phyloP scores from a whole-genome alignment of 2,329 filamentous ascomycete species.

The Fusarium fujikuroi region DNA sequence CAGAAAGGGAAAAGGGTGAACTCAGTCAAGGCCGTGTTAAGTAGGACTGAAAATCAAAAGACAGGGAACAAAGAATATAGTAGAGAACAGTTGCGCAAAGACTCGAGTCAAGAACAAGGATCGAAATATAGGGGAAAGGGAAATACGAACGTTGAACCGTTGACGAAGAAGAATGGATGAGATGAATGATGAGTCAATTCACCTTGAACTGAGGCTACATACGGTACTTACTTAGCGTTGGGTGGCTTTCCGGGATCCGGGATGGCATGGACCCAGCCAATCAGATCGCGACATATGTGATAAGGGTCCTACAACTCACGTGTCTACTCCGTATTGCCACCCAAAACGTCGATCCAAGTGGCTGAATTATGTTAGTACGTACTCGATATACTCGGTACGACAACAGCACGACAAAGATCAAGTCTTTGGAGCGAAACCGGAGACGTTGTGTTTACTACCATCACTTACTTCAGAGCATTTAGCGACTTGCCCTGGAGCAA shows the following conservation, averaged over 20 bases:
- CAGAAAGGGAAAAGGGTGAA: not conserved
- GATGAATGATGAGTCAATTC: conserved; percentile 31
- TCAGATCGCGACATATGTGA: not conserved
- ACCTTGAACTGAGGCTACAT: conserved; percentile 10
- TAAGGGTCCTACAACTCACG: not conserved
- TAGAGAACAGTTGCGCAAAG: not conserved
- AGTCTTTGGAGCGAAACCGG: not conserved
- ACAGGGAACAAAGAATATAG: not conserved
- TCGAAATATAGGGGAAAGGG: not conserved
- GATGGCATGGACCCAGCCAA: conserved; percentile 28
- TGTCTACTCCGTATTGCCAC: conserved; percentile 1
- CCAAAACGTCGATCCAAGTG: conserved; percentile 7
- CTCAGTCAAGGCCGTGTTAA: not conserved
- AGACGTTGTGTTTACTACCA: not conserved
- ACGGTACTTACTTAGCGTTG: not conserved
- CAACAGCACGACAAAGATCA: not conserved
- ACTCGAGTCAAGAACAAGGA: not conserved
- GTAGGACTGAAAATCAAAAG: not conserved
- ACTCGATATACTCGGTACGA: not conserved
- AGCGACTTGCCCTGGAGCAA: not conserved
- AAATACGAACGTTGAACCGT: conserved; percentile 4
- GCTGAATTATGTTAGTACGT: not conserved
- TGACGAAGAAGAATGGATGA: not conserved
- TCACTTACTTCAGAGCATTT: not conserved
- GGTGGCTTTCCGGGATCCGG: conserved; percentile 4